Base-by-base conservation (phyloP, 305 asterid genomes). In the Rubia peregrina region DNA sequence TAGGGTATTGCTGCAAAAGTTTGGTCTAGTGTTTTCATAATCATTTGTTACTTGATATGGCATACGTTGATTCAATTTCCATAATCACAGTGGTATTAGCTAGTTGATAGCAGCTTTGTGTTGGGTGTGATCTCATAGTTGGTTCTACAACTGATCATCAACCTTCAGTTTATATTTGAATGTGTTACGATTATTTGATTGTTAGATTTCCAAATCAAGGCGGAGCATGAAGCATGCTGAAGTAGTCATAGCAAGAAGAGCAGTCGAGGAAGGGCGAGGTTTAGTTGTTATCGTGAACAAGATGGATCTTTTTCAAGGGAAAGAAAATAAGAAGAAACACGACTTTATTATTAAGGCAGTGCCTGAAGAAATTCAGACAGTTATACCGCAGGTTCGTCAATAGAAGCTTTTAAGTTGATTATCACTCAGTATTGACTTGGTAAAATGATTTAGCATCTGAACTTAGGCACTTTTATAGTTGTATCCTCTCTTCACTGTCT, bases 201-300 rank as follows among this genome's bases (percentile, higher is more conserved):
- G 73, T 63, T 83, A 89, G 97, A 89, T 93, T 75, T 84, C 83
- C 70, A 85, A 74, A 76, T 85, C 83, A 68, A 83, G 79, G 76
- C 82, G 95, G 81, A 86, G 95, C 86, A 79, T 93, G 95, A 90
- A 86, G 77, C 98, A 90, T 72, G 89, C 89, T 76, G 96, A 93
- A 89, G 98, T 93, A 66, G 97, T 85, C 68, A 90, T 93, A 80
- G 97, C 98, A 55, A 83, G 97, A 81, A 92, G 91, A 75, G 92
- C 98, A 7, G 88, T 93, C 64, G 96, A 88, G 74, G 98, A 93
- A 88, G 98, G 97, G 69, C 84, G 97, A 40, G 89, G 97, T 67
- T 78, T 93, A 84, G 96, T 93, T 46, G 85, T 93, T 57, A 87
- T 89, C 61, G 95, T 93, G 69, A 90, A 93, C 85, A 93, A 93